Evolutionary conservation across 164 flowering plant species (phyloP).

Genomic region (Sedum album): DNA sequence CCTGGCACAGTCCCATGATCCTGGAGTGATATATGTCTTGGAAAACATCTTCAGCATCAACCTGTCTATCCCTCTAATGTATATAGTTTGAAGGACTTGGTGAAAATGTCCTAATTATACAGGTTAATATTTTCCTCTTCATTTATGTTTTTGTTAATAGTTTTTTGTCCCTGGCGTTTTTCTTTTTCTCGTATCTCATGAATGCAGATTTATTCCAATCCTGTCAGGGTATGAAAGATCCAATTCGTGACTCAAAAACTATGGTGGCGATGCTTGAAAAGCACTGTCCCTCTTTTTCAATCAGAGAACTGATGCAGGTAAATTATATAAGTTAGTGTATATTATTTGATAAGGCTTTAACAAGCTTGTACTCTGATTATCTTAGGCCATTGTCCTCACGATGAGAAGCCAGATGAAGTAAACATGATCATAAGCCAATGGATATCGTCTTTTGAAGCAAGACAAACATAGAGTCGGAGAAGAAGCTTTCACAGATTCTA

Average conservation of each 20-base stretch:
- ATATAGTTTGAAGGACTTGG: conserved; percentile 48
- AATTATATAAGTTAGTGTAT: conserved; percentile 1
- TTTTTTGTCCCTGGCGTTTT: neutral
- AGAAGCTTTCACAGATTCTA: neutral
- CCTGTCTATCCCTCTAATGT: conserved; percentile 67
- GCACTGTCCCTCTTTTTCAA: conserved; percentile 34
- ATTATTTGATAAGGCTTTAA: neutral
- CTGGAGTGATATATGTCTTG: conserved; percentile 53
- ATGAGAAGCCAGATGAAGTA: conserved; percentile 69
- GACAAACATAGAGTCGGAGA: conserved; percentile 3
- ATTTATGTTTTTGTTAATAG: neutral
- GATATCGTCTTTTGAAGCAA: conserved; percentile 28
- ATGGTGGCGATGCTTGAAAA: conserved; percentile 50
- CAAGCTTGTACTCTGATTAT: neutral
- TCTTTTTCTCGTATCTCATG: neutral
- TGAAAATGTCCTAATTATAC: conserved; percentile 53
- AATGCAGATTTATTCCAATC: neutral
- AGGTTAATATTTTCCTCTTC: conserved; percentile 22
- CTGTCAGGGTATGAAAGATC: conserved; percentile 77
- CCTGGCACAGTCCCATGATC: conserved; percentile 59
- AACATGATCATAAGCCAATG: conserved; percentile 58
- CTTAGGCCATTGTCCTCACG: conserved; percentile 91
- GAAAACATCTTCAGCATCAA: conserved; percentile 72
- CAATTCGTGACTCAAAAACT: conserved; percentile 49
- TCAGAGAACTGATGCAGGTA: conserved; percentile 78